These are phyloP conservation scores for Nitzschia palea DNA, from an alignment of 108 stramenopile species.

Conservation along the genomic window DNA sequence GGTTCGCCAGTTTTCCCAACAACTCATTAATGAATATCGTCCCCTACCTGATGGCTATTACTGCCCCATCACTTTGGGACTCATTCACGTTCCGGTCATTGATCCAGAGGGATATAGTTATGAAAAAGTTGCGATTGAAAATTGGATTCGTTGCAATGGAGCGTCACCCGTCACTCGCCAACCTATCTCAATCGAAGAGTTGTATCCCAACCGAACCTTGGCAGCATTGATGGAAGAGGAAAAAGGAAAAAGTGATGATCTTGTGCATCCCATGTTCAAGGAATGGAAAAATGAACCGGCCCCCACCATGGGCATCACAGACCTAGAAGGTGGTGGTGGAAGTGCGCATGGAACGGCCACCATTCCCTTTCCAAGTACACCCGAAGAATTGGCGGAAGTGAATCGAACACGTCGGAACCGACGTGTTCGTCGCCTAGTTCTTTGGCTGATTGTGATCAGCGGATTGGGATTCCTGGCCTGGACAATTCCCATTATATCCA, in stretches of 20 bases:
- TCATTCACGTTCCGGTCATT: constrained; percentile 22
- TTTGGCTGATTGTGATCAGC: neutral
- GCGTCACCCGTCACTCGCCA: constrained; percentile 4
- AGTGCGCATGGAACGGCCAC: neutral
- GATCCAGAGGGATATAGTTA: constrained; percentile 25
- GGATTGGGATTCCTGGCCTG: neutral
- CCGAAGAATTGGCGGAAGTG: neutral
- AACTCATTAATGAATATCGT: neutral
- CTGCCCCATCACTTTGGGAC: constrained; percentile 19
- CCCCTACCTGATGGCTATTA: constrained; percentile 18
- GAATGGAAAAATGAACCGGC: constrained; percentile 19
- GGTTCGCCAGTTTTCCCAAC: constrained; percentile 1
- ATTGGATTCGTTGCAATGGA: constrained; percentile 19
- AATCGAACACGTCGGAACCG: constrained; percentile 9
- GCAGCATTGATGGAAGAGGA: constrained; percentile 16
- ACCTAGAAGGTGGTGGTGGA: neutral
- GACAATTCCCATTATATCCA: neutral
- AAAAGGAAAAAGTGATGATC: neutral
- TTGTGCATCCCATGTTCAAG: constrained; percentile 12
- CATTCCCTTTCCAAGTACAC: constrained; percentile 1
- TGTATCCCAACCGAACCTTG: constrained; percentile 13
- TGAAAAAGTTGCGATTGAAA: constrained; percentile 25
- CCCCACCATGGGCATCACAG: neutral
- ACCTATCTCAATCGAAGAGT: neutral
- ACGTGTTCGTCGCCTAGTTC: neutral